Evolutionary conservation across 1,284 basidiomycete genomes (phyloP), one percentile per base, ranked within the genome.

Genomic region (Cystobasidium pallidum): DNA sequence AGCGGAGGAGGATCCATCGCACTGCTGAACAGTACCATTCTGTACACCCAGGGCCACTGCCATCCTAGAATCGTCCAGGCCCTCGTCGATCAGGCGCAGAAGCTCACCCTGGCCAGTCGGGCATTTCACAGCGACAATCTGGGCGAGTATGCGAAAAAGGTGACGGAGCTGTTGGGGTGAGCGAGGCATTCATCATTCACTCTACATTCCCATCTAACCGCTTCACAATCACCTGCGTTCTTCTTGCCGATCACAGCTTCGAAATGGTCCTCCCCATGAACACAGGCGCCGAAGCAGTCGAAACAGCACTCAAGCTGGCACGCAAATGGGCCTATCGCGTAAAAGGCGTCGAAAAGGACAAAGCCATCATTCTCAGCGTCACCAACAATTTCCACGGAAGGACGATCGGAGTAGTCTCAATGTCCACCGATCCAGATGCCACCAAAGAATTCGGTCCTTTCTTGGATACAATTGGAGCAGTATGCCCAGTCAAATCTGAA

Each of bases 251-350:
- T 21, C 26, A 41, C 45, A 79, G 81, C 3, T 82, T 82, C 75
- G 81, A 82, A 58, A 94, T 94, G 89, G 92, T 98, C 11, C 85
- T 99, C n/a, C 95, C 95, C 26, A 97, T 99, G 94, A 99, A 99
- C 85, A 99, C 95, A 0, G 95, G 95, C 52, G 94, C 94, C 1
- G 95, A 99, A 80, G 95, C 95, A 8, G 95, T 99, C 74, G 94
- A 99, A 84, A 96, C 94, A 0, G 85, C 85, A 17, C 82, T 86
- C 80, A 92, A 93, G 85, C 85, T 96, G 26, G 88, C 93, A 0
- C 84, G 93, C 77, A 94, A 94, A 83, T 96, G 94, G 93, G 93
- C 72, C 51, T 94, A 95, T 82, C 84, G 86, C 84, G 87, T 88
- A 83, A 98, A 94, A 84, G 88, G 88, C 61, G 89, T 94, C 49